Evolutionary conservation across 805 yeast genomes (phyloP), one percentile per base, ranked within the genome.

Genomic region (Metschnikowia dekortorum): DNA sequence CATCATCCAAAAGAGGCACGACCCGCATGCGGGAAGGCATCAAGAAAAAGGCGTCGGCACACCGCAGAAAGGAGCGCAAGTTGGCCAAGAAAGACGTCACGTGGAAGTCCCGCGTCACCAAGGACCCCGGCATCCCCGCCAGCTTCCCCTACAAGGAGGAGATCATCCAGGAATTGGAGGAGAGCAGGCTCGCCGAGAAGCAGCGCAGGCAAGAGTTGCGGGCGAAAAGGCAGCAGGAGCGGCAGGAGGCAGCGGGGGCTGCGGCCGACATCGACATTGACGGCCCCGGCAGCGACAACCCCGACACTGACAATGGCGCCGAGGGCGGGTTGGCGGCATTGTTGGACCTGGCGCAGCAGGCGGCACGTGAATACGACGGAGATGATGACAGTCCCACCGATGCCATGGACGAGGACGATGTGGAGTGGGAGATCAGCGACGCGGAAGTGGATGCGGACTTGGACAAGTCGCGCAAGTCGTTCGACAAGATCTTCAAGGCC

Each of bases 1-100:
- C 86, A 55, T 85, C 90, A 37, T 87, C 96, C 53, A 94, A 92
- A 72, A 83, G 98, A 73, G 78, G 84, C 47, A 81, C 94, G 65
- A 92, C 98, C 62, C 89, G 95, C 69, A 82, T 91, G 88, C 83
- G 90, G 64, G 96, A 91, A 69, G 99, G 99, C 56, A 90, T 94
- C 67, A 87, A 89, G 75, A 94, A 90, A 81, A 94, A 94, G 72
- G 91, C 96, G 2, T 81, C 92, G 39, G 97, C 98, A 7, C 92
- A 91, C 61, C 80, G 85, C 56, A 83, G 95, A 70, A 94, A 94
- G 66, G 86, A 87, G 66, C 80, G 78, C 61, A 94, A 94, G 72
- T 57, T 67, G 28, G 80, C 96, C 16, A 94, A 94, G 78, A 90
- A 82, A 65, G 97, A 92, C 67, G 82, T 82, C 4, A 94, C 98